These are phyloP conservation scores for Vicia faba DNA, from an alignment of 306 rosid species.

Conservation along the genomic window DNA sequence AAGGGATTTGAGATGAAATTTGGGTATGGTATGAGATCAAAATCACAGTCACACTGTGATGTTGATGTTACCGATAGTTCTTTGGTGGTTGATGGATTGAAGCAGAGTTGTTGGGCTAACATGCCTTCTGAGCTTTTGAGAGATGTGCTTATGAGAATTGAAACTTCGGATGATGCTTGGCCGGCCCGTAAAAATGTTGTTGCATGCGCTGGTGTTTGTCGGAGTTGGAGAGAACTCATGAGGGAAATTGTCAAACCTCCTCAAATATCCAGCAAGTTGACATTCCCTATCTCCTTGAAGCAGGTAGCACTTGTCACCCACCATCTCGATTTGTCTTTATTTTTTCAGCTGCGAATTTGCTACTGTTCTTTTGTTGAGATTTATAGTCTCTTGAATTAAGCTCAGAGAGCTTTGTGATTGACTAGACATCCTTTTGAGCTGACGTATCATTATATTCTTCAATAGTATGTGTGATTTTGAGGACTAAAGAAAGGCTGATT, in stretches of 20 bases:
- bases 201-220: conserved; percentile 91
- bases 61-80: conserved; percentile 42
- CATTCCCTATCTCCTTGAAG: conserved; percentile 86
- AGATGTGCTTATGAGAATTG: conserved; percentile 85
- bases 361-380: conserved; percentile 11
- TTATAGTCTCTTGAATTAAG: conserved; percentile 6
- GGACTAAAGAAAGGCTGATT: conserved; percentile 20
- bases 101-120: conserved; percentile 94
- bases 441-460: not conserved
- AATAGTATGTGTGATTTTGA: conserved; percentile 9
- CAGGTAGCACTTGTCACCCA: conserved; percentile 55
- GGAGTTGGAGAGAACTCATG: conserved; percentile 85
- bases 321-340: not conserved
- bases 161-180: conserved; percentile 82
- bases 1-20: conserved; percentile 78
- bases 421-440: conserved; percentile 29
- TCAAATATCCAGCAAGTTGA: conserved; percentile 75
- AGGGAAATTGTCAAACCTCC: conserved; percentile 81
- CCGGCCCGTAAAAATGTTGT: conserved; percentile 76
- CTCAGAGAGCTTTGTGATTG: conserved; percentile 11
- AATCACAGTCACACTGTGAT: conserved; percentile 77
- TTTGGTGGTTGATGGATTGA: conserved; percentile 59
- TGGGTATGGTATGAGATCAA: conserved; percentile 70
- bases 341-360: conserved; percentile 9
- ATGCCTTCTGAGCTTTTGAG: conserved; percentile 94